Percentiles rank a stretch among this genome's conserved stretches.
phyloP scores from a whole-genome alignment of 257 asterid species.

The Mentha longifolia region DNA sequence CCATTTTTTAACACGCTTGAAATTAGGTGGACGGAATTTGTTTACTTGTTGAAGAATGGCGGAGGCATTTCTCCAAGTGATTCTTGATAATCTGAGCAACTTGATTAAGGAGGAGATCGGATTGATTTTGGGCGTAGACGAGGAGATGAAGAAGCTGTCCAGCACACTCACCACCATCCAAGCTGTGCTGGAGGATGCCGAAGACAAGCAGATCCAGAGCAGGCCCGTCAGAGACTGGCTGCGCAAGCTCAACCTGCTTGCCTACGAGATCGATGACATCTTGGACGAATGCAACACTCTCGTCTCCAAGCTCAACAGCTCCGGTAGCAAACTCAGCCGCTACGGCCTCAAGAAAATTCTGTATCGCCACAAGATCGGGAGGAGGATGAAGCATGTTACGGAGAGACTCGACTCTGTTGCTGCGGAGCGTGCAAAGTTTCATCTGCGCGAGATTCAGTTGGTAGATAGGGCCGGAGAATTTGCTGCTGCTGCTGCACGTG shows the following conservation, averaged over 20 bases:
- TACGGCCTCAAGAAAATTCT: neutral
- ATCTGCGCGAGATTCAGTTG: conserved; percentile 5
- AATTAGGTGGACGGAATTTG: no score
- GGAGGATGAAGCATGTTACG: conserved; percentile 28
- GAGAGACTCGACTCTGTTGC: no score
- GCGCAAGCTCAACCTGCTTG: neutral
- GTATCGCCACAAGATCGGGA: conserved; percentile 18
- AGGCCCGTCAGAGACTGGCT: neutral
- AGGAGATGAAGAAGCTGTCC: conserved; percentile 39
- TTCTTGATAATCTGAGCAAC: no score
- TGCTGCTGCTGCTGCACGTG: neutral
- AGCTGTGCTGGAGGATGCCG: conserved; percentile 45
- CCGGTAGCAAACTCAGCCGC: neutral
- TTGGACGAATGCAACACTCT: conserved; percentile 32
- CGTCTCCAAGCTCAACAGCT: no score
- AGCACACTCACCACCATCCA: conserved; percentile 17
- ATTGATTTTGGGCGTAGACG: conserved; percentile 35
- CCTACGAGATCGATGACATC: conserved; percentile 39
- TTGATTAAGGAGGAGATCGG: conserved; percentile 37
- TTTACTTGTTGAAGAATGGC: conserved; percentile 1
- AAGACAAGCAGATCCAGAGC: neutral
- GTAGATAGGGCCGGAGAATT: no score
- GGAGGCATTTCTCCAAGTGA: conserved; percentile 28
- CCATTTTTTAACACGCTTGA: no score
- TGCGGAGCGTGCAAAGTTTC: neutral